Base-by-base conservation (phyloP, 768 basidiomycete species). In the Hygrocybe coccinea region DNA sequence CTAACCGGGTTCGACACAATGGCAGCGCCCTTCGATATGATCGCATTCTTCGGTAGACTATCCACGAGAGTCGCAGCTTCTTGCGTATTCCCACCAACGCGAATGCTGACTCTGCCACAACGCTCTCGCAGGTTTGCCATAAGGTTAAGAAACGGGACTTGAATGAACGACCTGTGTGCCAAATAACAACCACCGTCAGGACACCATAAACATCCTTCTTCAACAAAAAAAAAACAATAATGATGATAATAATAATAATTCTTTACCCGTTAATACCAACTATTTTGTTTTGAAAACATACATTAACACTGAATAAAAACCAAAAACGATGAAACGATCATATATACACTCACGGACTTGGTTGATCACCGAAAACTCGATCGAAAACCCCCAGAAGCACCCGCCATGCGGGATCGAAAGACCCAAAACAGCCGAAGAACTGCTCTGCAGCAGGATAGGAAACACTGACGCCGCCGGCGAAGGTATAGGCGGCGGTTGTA, bases 41-140 rank as follows among this genome's bases (percentile, higher is more conserved):
- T 77, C 7, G 69, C 67, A 21, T 73, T 74, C 56, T 82, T 75
- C 0, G 78, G 65, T 8, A 83, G 78, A 34, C 70, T 74, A 46
- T 72, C 71, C 8, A 82, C 82, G 57, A 82, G 66, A 3, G 69
- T 64, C 8, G 83, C 85, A 2, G 74, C 78, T 54, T 93, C 90
- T 64, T 91, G 90, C 0, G 86, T 84, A 68, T 91, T 91, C 45
- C 89, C 89, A 22, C 90, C 89, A 1, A 91, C 74, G 50, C 89
- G 81, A n/a, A 91, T 69, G 11, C 77, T 69, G 6, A 89, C 81
- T 1, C 68, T 63, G 2, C 88, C 88, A 2, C 80, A 79, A 24
- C 90, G 78, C 60, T 80, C 74, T 47, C 74, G 75, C n/a, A 93
- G 72, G 59, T 87, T 86, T 4, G 81, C 76, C 76, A 93, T 81